Evolutionary conservation across 2,329 filamentous ascomycete genomes (phyloP).

Genomic region (Alternaria triticimaculans): DNA sequence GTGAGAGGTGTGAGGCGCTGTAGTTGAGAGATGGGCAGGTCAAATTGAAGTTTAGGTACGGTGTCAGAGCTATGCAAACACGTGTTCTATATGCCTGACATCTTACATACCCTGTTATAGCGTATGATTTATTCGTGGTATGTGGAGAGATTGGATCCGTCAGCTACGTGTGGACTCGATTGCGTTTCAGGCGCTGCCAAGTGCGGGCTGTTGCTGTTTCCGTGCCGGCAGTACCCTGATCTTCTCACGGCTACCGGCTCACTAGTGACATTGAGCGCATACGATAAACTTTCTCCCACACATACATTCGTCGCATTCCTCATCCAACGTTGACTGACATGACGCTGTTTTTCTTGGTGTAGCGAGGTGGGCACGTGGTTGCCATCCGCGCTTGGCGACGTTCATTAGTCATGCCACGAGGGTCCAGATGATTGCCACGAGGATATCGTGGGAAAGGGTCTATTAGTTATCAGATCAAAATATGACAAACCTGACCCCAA

Average conservation of each 20-base stretch:
- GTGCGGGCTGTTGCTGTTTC: not conserved
- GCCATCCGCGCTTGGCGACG: not conserved
- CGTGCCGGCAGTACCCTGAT: not conserved
- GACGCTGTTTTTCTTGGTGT: not conserved
- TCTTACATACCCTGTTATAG: not conserved
- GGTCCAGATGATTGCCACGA: constrained; percentile 1
- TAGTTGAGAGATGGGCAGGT: not conserved
- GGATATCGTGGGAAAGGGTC: not conserved
- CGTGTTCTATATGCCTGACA: not conserved
- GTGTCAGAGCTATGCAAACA: not conserved
- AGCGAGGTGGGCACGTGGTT: not conserved
- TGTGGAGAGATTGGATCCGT: not conserved
- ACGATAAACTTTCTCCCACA: not conserved
- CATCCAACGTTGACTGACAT: not conserved
- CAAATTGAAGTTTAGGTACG: not conserved
- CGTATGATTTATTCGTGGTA: not conserved
- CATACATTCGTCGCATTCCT: not conserved
- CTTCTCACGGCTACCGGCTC: not conserved
- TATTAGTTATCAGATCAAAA: not conserved
- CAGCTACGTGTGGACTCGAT: not conserved
- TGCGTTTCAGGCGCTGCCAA: not conserved
- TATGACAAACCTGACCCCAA: not conserved
- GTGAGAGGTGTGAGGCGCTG: constrained; percentile 46
- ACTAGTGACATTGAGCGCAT: not conserved
- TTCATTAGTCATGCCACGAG: not conserved